Conservation (phyloP, 1,284 basidiomycete species). For the Peniophora sp. region DNA sequence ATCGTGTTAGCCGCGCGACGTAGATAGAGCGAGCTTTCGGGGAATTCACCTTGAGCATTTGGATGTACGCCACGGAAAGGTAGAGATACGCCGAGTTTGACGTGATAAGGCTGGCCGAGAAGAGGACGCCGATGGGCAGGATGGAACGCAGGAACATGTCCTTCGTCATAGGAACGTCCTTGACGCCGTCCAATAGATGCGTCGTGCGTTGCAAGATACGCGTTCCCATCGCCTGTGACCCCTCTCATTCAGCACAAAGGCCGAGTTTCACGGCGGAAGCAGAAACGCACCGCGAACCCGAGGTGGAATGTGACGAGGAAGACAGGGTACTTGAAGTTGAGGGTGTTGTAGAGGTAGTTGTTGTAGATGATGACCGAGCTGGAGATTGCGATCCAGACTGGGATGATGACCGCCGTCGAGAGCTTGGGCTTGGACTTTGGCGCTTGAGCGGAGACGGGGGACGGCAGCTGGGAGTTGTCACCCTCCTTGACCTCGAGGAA, state of each 20-base stretch:
- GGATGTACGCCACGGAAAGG: constrained; percentile 89
- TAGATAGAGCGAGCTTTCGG: not conserved
- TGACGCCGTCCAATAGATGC: constrained; percentile 79
- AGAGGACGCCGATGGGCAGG: constrained; percentile 88
- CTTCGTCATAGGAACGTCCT: constrained; percentile 81
- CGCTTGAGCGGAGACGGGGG: constrained; percentile 38
- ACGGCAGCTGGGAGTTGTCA: constrained; percentile 31
- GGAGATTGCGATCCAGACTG: constrained; percentile 86
- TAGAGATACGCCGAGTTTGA: constrained; percentile 94
- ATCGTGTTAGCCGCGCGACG: constrained; percentile 2
- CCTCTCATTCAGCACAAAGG: constrained; percentile 3
- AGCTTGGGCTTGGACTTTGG: constrained; percentile 40
- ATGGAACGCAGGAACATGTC: constrained; percentile 84
- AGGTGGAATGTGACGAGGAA: constrained; percentile 88
- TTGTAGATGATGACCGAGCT: constrained; percentile 96
- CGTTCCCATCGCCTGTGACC: constrained; percentile 72
- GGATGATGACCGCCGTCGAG: constrained; percentile 65
- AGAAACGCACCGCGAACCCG: constrained; percentile 63
- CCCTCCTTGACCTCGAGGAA: constrained; percentile 20
- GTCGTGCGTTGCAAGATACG: constrained; percentile 87
- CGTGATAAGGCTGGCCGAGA: constrained; percentile 87
- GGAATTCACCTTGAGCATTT: constrained; percentile 84
- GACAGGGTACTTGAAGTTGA: constrained; percentile 80
- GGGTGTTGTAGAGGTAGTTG: constrained; percentile 83
- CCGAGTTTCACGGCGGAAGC: not conserved